phyloP scores from a whole-genome alignment of 2,329 filamentous ascomycete species.

The Fusarium fracticaudum region DNA sequence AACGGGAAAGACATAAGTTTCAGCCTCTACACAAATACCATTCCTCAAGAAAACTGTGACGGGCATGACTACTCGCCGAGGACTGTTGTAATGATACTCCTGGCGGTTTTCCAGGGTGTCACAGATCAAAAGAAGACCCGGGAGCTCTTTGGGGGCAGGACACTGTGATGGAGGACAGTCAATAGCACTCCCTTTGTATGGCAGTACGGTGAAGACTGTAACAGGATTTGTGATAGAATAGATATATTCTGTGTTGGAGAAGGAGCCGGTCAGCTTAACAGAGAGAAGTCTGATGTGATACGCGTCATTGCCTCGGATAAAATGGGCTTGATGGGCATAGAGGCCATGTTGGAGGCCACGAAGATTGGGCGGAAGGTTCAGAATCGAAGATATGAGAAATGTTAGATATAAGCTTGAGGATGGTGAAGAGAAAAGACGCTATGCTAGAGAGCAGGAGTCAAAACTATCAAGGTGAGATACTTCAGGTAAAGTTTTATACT shows the following conservation, averaged over 20 bases:
- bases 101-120: neutral
- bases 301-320: neutral
- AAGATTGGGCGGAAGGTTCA: rapidly evolving
- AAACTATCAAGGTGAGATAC: neutral
- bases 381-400: neutral
- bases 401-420: neutral
- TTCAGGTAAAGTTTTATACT: neutral
- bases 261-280: neutral
- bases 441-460: neutral
- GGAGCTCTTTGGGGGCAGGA: neutral
- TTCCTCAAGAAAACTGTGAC: neutral
- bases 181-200: neutral
- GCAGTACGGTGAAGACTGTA: neutral
- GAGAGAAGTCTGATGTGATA: neutral
- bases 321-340: neutral
- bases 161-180: too few species aligned
- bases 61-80: neutral
- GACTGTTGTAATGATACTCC: neutral
- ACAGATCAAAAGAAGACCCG: neutral
- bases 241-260: neutral
- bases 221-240: neutral
- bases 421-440: neutral
- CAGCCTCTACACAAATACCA: neutral
- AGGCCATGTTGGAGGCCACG: neutral
- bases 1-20: neutral